Conservation (phyloP, 2,329 filamentous ascomycete genomes). For the Sphaerulina vaccinii region DNA sequence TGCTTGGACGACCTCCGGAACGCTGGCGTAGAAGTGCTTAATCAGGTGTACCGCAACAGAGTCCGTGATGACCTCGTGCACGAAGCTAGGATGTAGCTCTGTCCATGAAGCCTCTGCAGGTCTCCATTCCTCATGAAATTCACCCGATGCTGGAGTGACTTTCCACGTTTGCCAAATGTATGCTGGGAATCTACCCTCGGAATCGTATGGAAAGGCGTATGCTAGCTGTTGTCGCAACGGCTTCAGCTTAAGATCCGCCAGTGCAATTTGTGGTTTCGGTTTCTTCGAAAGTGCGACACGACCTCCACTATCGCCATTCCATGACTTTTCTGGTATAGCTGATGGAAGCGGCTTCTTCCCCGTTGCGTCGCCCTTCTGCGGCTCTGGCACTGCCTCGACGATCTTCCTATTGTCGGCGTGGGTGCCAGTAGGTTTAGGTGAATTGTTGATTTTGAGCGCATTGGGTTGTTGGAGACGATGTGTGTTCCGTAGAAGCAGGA, state of each 20-base stretch:
- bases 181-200: constrained; percentile 84
- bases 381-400: constrained; percentile 26
- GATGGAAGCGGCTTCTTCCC: constrained; percentile 16
- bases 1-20: constrained; percentile 51
- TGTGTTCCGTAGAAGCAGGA: constrained; percentile 67
- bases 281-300: constrained; percentile 40
- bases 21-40: constrained; percentile 77
- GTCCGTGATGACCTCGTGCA: constrained; percentile 97
- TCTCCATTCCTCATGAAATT: constrained; percentile 73
- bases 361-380: constrained; percentile 14
- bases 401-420: constrained; percentile 40
- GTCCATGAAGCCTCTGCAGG: constrained; percentile 88
- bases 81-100: constrained; percentile 79
- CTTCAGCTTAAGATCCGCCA: constrained; percentile 69
- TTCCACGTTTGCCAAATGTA: constrained; percentile 99
- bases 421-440: constrained; percentile 39
- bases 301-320: constrained; percentile 30
- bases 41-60: constrained; percentile 77
- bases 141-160: constrained; percentile 70
- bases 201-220: constrained; percentile 92
- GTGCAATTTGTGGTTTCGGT: constrained; percentile 56
- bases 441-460: constrained; percentile 31
- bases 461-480: constrained; percentile 40
- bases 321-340: constrained; percentile 32
- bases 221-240: constrained; percentile 76